A percentile compares a stretch with the other conserved stretches of the same genome.
These are phyloP conservation scores for Murraya koenigii DNA, from an alignment of 345 rosid species.

Conservation along the genomic window DNA sequence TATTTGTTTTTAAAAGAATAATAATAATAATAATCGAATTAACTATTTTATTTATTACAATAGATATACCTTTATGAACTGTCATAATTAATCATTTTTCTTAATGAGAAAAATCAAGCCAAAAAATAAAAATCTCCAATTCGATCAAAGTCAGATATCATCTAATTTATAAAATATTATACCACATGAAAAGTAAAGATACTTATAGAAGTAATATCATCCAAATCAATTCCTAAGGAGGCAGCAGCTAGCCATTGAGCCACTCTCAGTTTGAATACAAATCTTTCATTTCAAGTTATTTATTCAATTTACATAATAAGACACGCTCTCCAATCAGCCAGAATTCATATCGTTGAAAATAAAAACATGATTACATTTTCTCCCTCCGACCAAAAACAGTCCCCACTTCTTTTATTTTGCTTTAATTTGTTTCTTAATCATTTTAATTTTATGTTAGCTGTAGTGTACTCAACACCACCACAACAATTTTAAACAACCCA, in stretches of 20 bases:
- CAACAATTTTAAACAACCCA: not conserved
- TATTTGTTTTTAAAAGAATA: no score
- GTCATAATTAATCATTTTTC: not conserved
- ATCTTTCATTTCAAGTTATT: no score
- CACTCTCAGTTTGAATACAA: no score
- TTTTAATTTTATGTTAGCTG: slow-evolving; percentile 31
- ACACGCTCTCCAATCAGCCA: not conserved
- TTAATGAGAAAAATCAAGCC: not conserved
- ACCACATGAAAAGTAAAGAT: not conserved
- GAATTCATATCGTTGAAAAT: slow-evolving; percentile 15
- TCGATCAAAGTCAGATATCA: not conserved
- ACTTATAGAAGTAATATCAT: not conserved
- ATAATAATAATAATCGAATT: no score
- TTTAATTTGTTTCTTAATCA: not conserved
- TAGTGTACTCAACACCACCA: slow-evolving; percentile 15
- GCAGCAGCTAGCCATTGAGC: not conserved
- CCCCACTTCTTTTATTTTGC: not conserved
- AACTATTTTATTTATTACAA: no score
- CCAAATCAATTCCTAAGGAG: not conserved
- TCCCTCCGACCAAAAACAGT: slow-evolving; percentile 24
- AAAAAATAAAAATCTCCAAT: not conserved
- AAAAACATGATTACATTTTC: slow-evolving; percentile 6
- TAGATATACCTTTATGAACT: no score
- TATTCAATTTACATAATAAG: no score
- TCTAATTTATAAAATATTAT: not conserved